Conservation (phyloP, 148 eudicot genomes). For the Fagopyrum homotropicum region DNA sequence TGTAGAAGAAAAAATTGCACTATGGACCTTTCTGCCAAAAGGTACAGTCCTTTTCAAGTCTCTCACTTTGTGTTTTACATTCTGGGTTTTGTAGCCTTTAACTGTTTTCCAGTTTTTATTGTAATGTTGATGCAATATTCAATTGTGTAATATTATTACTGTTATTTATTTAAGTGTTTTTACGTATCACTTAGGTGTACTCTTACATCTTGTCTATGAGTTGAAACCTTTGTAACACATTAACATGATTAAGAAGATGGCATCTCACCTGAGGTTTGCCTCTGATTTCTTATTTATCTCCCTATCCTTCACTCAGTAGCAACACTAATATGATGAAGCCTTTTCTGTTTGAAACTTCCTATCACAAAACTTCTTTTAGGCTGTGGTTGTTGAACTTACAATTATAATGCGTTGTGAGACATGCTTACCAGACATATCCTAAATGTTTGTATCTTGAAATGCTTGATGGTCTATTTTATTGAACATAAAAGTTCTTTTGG, state of each 20-base stretch:
- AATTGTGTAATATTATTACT: not conserved
- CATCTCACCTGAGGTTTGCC: not conserved
- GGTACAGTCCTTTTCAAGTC: not conserved
- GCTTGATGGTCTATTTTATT: not conserved
- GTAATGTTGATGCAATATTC: not conserved
- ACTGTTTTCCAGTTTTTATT: not conserved
- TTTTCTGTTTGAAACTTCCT: not conserved
- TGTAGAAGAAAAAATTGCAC: conserved; percentile 12
- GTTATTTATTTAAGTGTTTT: not conserved
- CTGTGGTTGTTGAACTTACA: no score
- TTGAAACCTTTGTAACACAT: not conserved
- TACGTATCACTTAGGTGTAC: not conserved
- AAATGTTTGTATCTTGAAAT: not conserved
- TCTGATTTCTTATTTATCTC: not conserved
- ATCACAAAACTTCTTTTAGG: not conserved
- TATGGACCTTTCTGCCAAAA: conserved; percentile 15
- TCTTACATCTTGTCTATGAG: not conserved
- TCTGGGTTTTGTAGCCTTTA: not conserved
- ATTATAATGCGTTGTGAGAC: no score
- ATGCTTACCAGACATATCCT: no score
- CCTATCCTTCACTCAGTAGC: not conserved
- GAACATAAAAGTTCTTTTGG: not conserved
- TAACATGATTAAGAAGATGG: not conserved
- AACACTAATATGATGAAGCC: not conserved
- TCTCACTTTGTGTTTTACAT: not conserved